Conservation (phyloP, 139 green algal species). For the Deuterostichococcus epilithicus region DNA sequence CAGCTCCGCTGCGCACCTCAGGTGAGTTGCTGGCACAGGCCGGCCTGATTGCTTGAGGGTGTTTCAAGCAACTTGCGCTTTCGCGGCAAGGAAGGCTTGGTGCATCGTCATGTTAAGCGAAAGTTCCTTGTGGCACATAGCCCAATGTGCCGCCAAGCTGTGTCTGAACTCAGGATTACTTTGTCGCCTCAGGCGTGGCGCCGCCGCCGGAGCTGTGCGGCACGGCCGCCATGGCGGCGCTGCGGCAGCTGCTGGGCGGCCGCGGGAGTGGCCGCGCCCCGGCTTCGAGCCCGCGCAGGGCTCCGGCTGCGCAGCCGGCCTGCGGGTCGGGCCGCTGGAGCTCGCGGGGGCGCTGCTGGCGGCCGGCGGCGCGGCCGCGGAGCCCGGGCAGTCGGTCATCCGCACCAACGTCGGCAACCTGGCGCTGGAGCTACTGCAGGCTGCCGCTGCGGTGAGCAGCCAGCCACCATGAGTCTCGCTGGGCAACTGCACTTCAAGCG, state of each 20-base stretch:
- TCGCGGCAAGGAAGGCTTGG: too few relatives aligned
- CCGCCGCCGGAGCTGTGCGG: constrained; percentile 6
- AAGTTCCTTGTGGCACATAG: too few relatives aligned
- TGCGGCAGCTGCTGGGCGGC: constrained; percentile 3
- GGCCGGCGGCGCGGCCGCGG: constrained; percentile 28
- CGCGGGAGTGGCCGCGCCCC: not conserved
- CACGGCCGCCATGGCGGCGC: not conserved
- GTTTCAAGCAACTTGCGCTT: too few relatives aligned
- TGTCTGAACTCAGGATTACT: too few relatives aligned
- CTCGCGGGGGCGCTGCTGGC: constrained; percentile 48
- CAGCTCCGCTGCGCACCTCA: constrained; percentile 25
- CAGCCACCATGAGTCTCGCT: too few relatives aligned
- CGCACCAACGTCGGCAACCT: not conserved
- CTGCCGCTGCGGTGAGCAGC: constrained; percentile 6
- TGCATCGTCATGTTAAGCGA: too few relatives aligned
- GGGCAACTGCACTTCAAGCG: too few relatives aligned
- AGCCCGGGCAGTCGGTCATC: constrained; percentile 22
- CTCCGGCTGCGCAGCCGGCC: constrained; percentile 28
- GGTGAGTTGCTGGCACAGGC: constrained; percentile 35
- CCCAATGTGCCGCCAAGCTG: too few relatives aligned
- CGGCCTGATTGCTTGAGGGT: too few relatives aligned
- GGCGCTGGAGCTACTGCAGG: not conserved
- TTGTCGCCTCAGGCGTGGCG: too few relatives aligned
- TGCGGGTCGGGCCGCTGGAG: constrained; percentile 51
- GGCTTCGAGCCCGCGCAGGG: constrained; percentile 48